Base-by-base conservation (phyloP, 2,329 filamentous ascomycete species). In the Botrytis fragariae region DNA sequence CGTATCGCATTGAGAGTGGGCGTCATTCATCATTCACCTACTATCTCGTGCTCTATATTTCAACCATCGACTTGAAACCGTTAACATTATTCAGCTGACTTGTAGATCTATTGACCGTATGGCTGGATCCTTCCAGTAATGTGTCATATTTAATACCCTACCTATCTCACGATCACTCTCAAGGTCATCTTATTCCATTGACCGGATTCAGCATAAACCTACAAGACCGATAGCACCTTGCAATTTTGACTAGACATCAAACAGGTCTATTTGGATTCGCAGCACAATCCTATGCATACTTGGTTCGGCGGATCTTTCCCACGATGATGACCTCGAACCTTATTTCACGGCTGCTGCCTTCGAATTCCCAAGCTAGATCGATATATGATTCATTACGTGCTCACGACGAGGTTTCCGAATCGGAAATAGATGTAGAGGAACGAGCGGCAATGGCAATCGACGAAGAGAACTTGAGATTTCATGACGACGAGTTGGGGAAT, bases 361-460 rank as follows among this genome's bases (percentile, higher is more conserved):
- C 78, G 45, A 81, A 81, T 63, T 69, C 77, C 20, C 74, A 76
- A 51, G 77, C 76, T 7, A 77, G 79, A n/a, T 82, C 81, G 14
- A 81, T 82, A 45, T 82, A 82, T 73, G 79, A 82, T 48, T 80
- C 81, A 48, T 77, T 82, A 14, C 77, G 78, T 73, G 78, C 77
- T 59, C 79, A 80, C 39, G 79, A 81, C 60, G 79, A 78, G 60
- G 76, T 74, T 16, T 77, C 77, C 16, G 80, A 79, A 69, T 78
- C 77, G 45, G 81, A 82, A 70, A 64, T 81, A 48, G 81, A 82
- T 71, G 54, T 81, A 18, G 81, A 82, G 72, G 79, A 80, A 63
- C 77, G 77, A 59, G 79, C 78, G 25, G 79, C 79, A 12, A 71
- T 81, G 69, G 78, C 77, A 35, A 72, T 81, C 42, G 81, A 81